phyloP scores from a whole-genome alignment of 2,329 filamentous ascomycete species.

The Fusarium concolor region DNA sequence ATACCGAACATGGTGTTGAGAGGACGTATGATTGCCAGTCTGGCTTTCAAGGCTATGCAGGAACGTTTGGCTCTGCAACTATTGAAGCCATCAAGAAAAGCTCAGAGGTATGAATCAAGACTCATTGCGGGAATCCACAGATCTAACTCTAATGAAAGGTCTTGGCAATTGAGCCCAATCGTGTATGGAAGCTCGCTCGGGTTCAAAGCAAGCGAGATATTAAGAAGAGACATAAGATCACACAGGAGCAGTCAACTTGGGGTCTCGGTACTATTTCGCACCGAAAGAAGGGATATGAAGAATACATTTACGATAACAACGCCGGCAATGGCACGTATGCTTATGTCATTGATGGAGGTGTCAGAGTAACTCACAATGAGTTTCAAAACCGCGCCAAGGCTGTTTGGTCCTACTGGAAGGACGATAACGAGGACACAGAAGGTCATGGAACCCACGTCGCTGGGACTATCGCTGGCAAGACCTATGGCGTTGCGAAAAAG shows the following conservation, averaged over 20 bases:
- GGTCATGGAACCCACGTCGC: slow-evolving; percentile 40
- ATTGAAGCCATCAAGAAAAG: slow-evolving; percentile 54
- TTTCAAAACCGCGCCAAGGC: slow-evolving; percentile 21
- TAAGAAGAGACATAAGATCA: slow-evolving; percentile 11
- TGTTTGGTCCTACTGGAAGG: slow-evolving; percentile 22
- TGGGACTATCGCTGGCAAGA: slow-evolving; percentile 37
- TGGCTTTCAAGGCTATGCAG: slow-evolving; percentile 56
- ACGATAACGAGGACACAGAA: not conserved
- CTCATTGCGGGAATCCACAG: rapidly evolving
- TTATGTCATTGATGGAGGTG: slow-evolving; percentile 31
- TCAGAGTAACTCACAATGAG: slow-evolving; percentile 20
- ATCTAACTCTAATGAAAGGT: slow-evolving; percentile 30
- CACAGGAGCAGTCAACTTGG: slow-evolving; percentile 18
- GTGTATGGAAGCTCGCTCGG: slow-evolving; percentile 23
- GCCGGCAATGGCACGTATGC: slow-evolving; percentile 27
- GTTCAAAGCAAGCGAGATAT: not conserved
- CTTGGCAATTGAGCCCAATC: slow-evolving; percentile 27
- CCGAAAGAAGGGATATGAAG: slow-evolving; percentile 9
- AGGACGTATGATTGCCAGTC: slow-evolving; percentile 42
- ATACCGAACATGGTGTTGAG: slow-evolving; percentile 48
- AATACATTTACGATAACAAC: slow-evolving; percentile 26
- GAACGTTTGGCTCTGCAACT: slow-evolving; percentile 54
- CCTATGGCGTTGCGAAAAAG: slow-evolving; percentile 53
- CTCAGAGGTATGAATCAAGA: slow-evolving; percentile 50
- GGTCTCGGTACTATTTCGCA: slow-evolving; percentile 32